Evolutionary conservation across 129 eudicot species (phyloP).

Genomic region (Chrysanthemum seticuspe): DNA sequence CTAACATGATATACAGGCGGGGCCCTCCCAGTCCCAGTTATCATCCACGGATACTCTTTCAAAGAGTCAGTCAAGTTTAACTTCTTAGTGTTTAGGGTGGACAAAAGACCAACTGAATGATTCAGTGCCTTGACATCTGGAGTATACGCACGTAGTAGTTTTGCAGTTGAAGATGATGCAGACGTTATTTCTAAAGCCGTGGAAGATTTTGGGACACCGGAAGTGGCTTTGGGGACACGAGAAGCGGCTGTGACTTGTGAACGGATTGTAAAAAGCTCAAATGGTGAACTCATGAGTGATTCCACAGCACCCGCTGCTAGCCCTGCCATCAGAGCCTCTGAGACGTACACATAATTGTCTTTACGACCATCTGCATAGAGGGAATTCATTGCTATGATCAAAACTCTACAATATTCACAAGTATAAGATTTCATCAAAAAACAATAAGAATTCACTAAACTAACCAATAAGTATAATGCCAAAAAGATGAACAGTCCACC

Average conservation of each 20-base stretch:
- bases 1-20: constrained; percentile 74
- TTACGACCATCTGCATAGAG: constrained; percentile 76
- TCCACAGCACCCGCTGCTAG: constrained; percentile 74
- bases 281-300: constrained; percentile 73
- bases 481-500: constrained; percentile 45
- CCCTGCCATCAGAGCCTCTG: constrained; percentile 94
- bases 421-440: neutral
- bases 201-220: constrained; percentile 41
- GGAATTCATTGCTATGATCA: too few relatives aligned
- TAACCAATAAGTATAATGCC: constrained; percentile 32
- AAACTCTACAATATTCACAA: neutral
- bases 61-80: constrained; percentile 52
- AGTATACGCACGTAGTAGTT: constrained; percentile 59
- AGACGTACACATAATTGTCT: constrained; percentile 62
- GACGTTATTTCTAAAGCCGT: constrained; percentile 29
- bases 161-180: constrained; percentile 52
- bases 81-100: constrained; percentile 55
- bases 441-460: constrained; percentile 17
- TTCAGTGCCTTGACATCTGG: constrained; percentile 58
- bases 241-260: constrained; percentile 85
- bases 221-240: constrained; percentile 50
- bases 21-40: constrained; percentile 89
- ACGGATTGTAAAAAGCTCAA: constrained; percentile 79
- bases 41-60: constrained; percentile 92
- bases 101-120: constrained; percentile 66